Evolutionary conservation across 768 basidiomycete species (phyloP).

Genomic region (Lentinula raphanica): DNA sequence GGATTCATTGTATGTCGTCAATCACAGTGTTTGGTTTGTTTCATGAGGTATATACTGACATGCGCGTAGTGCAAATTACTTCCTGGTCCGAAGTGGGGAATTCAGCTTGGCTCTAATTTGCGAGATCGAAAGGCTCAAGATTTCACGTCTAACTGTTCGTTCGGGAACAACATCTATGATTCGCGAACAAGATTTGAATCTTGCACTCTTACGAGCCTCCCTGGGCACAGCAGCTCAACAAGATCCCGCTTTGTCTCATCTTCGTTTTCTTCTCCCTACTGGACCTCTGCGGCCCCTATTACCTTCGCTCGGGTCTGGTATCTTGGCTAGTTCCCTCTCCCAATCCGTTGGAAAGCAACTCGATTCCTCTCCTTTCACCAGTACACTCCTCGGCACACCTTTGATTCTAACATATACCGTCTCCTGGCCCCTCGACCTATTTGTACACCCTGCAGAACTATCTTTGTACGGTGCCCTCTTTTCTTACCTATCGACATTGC

Average conservation of each 20-base stretch:
- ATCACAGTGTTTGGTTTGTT: neutral
- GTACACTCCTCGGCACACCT: constrained; percentile 75
- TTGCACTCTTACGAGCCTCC: constrained; percentile 81
- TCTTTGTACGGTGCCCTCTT: constrained; percentile 72
- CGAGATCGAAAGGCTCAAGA: constrained; percentile 80
- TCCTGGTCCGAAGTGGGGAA: constrained; percentile 84
- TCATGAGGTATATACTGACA: constrained; percentile 11
- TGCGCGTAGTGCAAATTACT: constrained; percentile 72
- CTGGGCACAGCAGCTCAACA: constrained; percentile 85
- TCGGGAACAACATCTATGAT: constrained; percentile 70
- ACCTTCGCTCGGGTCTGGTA: constrained; percentile 53
- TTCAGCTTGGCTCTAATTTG: constrained; percentile 79
- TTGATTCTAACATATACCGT: constrained; percentile 66
- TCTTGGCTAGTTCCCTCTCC: constrained; percentile 28
- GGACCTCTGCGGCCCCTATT: constrained; percentile 80
- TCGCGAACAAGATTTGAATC: constrained; percentile 84
- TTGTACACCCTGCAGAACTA: constrained; percentile 73
- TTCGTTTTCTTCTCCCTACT: constrained; percentile 73
- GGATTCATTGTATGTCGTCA: constrained; percentile 67
- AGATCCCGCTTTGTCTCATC: constrained; percentile 66
- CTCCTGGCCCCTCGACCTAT: constrained; percentile 86
- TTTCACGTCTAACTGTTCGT: constrained; percentile 67
- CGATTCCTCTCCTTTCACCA: constrained; percentile 56
- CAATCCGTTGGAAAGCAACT: constrained; percentile 23
- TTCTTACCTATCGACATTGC: constrained; percentile 75